These are phyloP conservation scores for Cicer chorassanicum DNA, from an alignment of 306 rosid genomes.

Conservation along the genomic window DNA sequence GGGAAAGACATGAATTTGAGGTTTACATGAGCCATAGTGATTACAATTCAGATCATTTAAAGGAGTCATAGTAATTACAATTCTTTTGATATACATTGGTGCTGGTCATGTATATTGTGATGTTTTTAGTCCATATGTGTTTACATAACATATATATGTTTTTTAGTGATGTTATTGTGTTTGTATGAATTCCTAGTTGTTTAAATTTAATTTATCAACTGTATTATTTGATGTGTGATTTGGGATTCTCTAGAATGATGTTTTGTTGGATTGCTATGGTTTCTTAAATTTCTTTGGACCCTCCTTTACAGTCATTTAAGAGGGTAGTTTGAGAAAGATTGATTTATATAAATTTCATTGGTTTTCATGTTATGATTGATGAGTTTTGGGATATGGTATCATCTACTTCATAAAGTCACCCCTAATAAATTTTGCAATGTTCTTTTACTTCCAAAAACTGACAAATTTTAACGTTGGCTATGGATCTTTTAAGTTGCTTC, in stretches of 20 bases:
- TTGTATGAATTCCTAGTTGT: background rate
- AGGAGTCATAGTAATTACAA: slow-evolving; percentile 11
- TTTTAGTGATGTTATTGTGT: slow-evolving; percentile 5
- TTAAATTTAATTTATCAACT: slow-evolving; percentile 6
- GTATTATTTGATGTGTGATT: slow-evolving; percentile 11
- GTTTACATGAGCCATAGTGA: background rate
- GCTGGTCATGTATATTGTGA: slow-evolving; percentile 2
- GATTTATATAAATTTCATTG: background rate
- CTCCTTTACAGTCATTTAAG: background rate
- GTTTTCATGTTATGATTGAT: slow-evolving; percentile 6
- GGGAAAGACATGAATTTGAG: slow-evolving; percentile 30
- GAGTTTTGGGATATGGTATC: slow-evolving; percentile 5
- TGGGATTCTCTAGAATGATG: slow-evolving; percentile 2
- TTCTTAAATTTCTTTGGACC: slow-evolving; percentile 21
- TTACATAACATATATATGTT: background rate
- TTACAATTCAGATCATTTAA: background rate
- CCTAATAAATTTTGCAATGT: slow-evolving; percentile 1
- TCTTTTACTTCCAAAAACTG: background rate
- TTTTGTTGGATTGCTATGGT: background rate
- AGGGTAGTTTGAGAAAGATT: background rate
- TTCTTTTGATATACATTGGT: background rate
- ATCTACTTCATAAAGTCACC: slow-evolving; percentile 2
- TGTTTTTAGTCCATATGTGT: slow-evolving; percentile 3
- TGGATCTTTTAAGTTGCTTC: slow-evolving; percentile 54
- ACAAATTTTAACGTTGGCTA: no score